Evolutionary conservation across 2,329 filamentous ascomycete genomes (phyloP).

Genomic region (Pseudogymnoascus sp.): DNA sequence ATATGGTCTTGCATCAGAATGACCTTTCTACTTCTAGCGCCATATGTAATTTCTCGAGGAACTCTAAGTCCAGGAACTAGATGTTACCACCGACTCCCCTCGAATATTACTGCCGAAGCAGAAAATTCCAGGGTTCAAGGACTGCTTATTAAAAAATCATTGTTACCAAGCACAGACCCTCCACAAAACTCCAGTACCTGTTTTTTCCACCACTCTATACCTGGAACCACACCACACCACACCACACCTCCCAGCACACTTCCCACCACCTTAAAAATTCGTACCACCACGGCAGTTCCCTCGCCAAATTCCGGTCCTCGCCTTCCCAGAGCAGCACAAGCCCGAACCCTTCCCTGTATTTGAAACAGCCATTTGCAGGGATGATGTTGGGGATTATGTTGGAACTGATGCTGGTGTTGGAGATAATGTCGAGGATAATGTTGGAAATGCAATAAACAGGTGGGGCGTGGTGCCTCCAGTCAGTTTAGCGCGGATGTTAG

Average conservation of each 20-base stretch:
- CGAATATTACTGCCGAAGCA: too few species aligned
- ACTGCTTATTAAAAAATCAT: not conserved
- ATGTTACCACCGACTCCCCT: too few species aligned
- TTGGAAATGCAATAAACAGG: not conserved
- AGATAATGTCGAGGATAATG: not conserved
- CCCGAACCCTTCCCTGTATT: not conserved
- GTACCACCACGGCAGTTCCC: not conserved
- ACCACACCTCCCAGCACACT: not conserved
- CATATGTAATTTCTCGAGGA: too few species aligned
- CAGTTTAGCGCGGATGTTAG: not conserved
- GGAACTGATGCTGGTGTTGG: too few species aligned
- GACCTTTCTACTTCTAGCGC: too few species aligned
- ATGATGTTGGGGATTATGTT: not conserved
- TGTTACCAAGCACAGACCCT: not conserved
- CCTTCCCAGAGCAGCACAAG: not conserved
- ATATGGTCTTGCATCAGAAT: conserved; percentile 34
- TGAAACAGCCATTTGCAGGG: not conserved
- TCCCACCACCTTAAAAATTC: not conserved
- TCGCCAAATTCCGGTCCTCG: not conserved
- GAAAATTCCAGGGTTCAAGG: too few species aligned
- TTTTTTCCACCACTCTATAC: not conserved
- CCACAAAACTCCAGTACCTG: not conserved
- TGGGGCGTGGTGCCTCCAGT: not conserved
- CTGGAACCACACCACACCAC: not conserved
- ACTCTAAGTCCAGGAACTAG: too few species aligned